These are phyloP conservation scores for Pilaira anomala DNA, from an alignment of 192 early-diverging fungal genomes.

Conservation along the genomic window DNA sequence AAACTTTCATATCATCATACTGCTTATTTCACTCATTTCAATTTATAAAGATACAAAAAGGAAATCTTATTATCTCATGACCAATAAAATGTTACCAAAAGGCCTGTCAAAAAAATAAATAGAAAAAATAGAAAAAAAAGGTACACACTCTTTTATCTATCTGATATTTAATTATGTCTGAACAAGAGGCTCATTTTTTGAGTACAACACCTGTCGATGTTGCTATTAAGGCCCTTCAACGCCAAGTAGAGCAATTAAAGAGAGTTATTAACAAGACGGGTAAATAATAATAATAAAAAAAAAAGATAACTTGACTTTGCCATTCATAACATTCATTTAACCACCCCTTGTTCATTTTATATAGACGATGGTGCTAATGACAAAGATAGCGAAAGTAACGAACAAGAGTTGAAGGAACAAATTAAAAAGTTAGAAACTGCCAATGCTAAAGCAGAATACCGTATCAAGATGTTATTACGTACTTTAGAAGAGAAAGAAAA, in stretches of 20 bases:
- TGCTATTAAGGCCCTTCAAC: slow-evolving; percentile 20
- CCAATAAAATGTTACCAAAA: too few relatives aligned
- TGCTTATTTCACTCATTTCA: too few relatives aligned
- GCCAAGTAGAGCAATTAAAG: slow-evolving; percentile 22
- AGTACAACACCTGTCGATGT: slow-evolving; percentile 18
- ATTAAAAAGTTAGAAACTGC: slow-evolving; percentile 4
- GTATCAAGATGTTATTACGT: slow-evolving; percentile 22
- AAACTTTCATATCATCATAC: too few relatives aligned
- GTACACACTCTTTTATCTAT: too few relatives aligned
- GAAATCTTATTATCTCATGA: too few relatives aligned
- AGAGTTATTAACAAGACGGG: background rate
- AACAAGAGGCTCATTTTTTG: background rate
- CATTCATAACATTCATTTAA: background rate
- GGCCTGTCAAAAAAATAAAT: too few relatives aligned
- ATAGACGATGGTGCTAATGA: background rate
- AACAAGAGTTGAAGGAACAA: slow-evolving; percentile 7
- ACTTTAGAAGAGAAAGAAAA: slow-evolving; percentile 25
- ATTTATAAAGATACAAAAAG: too few relatives aligned
- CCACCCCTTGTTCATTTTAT: slow-evolving; percentile 12
- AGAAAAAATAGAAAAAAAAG: too few relatives aligned
- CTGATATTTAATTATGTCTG: too few relatives aligned
- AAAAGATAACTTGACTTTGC: too few relatives aligned
- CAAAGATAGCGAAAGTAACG: background rate
- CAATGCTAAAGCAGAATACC: slow-evolving; percentile 25
- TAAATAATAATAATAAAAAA: background rate